Evolutionary conservation across 1,139 yeast species (phyloP), one percentile per base, ranked within the genome.

Genomic region (Saccharomycopsis hybrid): DNA sequence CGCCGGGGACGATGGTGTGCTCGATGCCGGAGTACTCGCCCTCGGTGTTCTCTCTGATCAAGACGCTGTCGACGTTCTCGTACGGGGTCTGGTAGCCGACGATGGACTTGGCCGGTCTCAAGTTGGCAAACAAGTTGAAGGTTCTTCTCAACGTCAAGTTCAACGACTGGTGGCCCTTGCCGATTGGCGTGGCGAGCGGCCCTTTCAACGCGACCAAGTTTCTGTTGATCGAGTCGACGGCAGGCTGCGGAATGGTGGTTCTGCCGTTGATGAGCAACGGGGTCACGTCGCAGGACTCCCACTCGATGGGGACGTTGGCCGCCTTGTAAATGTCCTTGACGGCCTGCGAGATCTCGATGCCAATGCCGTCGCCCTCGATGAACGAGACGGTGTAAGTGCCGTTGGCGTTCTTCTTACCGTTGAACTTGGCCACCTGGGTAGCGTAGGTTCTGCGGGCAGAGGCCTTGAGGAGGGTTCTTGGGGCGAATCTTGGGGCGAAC

Each of bases 11-110:
- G 58, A 92, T 90, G 58, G 90, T 85, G 76, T 92, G 98, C 76
- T 92, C 98, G 61, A 92, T 90, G 72, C 98, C 98, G 42, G 97
- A 89, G 76, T 92, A 92, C 74, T 92, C 98, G 73, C 97, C 98
- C 74, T 92, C 98, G 62, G 98, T 92, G 80, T 92, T 92, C 74
- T 92, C 98, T 78, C 98, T 88, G 70, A 92, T 89, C 66, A 92
- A 78, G 48, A 92, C 97, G 57, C 96, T 85, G 73, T 92, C 95
- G 59, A 92, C 97, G 67, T 87, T 78, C 62, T 87, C 85, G 74
- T 90, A 92, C 46, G 97, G 95, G 57, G 97, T 92, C 71, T 90
- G 79, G 80, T 79, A 92, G 62, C 98, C 98, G 58, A 78, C 85
- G 61, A 92, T 80, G 53, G 95, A 85, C 73, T 85, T 85, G 72